Evolutionary conservation across 1,284 basidiomycete species (phyloP).

Genomic region (Exobasidium cylindrosporum): DNA sequence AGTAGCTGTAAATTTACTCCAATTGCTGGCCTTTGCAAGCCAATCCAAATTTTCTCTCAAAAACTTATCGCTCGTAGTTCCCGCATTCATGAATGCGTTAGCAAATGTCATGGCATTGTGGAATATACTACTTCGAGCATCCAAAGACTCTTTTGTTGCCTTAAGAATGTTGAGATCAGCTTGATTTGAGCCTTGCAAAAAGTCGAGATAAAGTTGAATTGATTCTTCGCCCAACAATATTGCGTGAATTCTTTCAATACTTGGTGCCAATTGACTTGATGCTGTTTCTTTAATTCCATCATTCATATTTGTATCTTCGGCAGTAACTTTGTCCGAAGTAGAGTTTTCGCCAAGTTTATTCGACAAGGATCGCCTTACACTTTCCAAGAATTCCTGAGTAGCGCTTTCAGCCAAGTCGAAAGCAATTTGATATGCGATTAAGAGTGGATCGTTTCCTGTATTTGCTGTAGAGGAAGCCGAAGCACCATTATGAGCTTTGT

Average conservation of each 20-base stretch:
- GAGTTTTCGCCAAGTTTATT: slow-evolving; percentile 27
- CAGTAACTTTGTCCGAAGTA: slow-evolving; percentile 19
- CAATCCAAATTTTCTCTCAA: slow-evolving; percentile 55
- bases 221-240: slow-evolving; percentile 53
- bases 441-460: slow-evolving; percentile 42
- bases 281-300: slow-evolving; percentile 17
- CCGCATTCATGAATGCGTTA: slow-evolving; percentile 55
- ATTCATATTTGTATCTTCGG: slow-evolving; percentile 31
- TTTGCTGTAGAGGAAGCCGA: slow-evolving; percentile 41
- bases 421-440: slow-evolving; percentile 53
- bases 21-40: slow-evolving; percentile 55
- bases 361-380: slow-evolving; percentile 26
- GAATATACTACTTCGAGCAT: slow-evolving; percentile 53
- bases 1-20: slow-evolving; percentile 55
- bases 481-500: slow-evolving; percentile 33
- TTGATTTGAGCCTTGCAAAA: slow-evolving; percentile 50
- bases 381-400: slow-evolving; percentile 55
- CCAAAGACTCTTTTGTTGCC: slow-evolving; percentile 50
- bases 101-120: slow-evolving; percentile 54
- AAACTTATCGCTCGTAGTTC: slow-evolving; percentile 55
- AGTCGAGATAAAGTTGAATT: slow-evolving; percentile 54
- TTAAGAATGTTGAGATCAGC: slow-evolving; percentile 53
- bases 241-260: slow-evolving; percentile 37
- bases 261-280: slow-evolving; percentile 27
- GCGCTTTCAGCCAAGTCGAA: slow-evolving; percentile 55